Conservation (phyloP, 2,329 filamentous ascomycete genomes). For the Bipolaris victoriae region DNA sequence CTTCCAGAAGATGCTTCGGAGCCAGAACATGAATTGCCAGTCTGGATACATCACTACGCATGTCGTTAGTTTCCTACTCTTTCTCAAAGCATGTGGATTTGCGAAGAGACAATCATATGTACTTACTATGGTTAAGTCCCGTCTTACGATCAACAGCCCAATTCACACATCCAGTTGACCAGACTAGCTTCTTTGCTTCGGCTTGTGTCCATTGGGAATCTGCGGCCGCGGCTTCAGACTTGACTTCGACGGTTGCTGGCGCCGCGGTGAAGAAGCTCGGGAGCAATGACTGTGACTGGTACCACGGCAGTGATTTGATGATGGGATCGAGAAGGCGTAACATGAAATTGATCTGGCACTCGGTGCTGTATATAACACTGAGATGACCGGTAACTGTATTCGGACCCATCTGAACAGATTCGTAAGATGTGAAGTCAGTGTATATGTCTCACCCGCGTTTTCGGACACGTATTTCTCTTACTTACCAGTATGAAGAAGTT, state of each 20-base stretch:
- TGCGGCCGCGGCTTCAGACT: slow-evolving; percentile 40
- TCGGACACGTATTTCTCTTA: too few species aligned
- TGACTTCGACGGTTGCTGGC: slow-evolving; percentile 47
- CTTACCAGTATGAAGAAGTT: slow-evolving; percentile 29
- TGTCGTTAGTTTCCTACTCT: too few species aligned
- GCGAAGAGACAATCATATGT: too few species aligned
- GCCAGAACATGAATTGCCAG: slow-evolving; percentile 59
- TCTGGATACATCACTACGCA: slow-evolving; percentile 57
- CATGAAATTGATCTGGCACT: slow-evolving; percentile 60
- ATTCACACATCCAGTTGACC: slow-evolving; percentile 58
- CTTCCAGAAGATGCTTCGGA: slow-evolving; percentile 55
- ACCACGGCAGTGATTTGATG: slow-evolving; percentile 40
- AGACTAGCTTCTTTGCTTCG: slow-evolving; percentile 55
- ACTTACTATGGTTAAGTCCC: slow-evolving; percentile 53
- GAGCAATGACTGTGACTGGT: slow-evolving; percentile 30
- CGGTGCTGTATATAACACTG: slow-evolving; percentile 58
- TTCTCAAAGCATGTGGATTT: too few species aligned
- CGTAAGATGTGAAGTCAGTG: too few species aligned
- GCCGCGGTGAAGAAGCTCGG: slow-evolving; percentile 26
- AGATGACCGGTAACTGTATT: slow-evolving; percentile 58
- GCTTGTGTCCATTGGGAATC: slow-evolving; percentile 52
- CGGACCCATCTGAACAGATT: slow-evolving; percentile 19
- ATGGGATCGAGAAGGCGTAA: slow-evolving; percentile 53
- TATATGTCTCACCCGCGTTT: too few species aligned
- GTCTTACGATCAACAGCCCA: slow-evolving; percentile 59